Base-by-base conservation (phyloP, 805 yeast species). In the Saccharomycopsis javanensis region DNA sequence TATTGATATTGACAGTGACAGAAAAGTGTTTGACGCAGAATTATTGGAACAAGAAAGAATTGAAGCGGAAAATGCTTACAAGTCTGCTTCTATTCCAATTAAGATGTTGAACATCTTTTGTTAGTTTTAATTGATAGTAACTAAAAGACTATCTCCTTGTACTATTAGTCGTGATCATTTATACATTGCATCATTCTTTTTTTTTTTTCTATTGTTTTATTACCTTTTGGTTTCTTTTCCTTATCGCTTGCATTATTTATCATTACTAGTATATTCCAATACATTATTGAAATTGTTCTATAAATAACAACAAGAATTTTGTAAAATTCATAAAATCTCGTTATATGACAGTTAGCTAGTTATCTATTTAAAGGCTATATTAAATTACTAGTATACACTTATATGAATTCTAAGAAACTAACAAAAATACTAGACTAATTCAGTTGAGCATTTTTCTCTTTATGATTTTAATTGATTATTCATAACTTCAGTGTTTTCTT, bases 61-160 rank as follows among this genome's bases (percentile, higher is more conserved):
- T 6, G 86, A 80, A 67, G 86, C 83, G 67, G 76, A 69, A 65
- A 83, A 69, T 15, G 64, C 58, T 16, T 42, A 77, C 53, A 70
- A 46, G n/a, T 53, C 54, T 42, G 60, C 60, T 34, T 35, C 57
- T 5, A 20, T 57, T 15, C 30, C 31, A 15, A 30, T 28, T 4
- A 60, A 60, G 28, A 11, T 60, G 42, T 58, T 53, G 30, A 18
- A 57, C 31, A 52, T 60, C 20, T 60, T 60, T 60, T 60, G 60
- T 51, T 60, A 37, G 25, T 42, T 5, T 2, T 8, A 5, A 42
- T 15, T 25, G n/a, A 42, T 20, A 18, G 25, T 20, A 25, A 23
- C 28, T 2, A 13, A 3, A 20, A 35, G 16, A 35, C 42, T 20
- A 42, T 8, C 48, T 15, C 20, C 8, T 42, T 42, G 48, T 42